Base-by-base conservation (phyloP, 305 asterid species). In the Andrographis paniculata region DNA sequence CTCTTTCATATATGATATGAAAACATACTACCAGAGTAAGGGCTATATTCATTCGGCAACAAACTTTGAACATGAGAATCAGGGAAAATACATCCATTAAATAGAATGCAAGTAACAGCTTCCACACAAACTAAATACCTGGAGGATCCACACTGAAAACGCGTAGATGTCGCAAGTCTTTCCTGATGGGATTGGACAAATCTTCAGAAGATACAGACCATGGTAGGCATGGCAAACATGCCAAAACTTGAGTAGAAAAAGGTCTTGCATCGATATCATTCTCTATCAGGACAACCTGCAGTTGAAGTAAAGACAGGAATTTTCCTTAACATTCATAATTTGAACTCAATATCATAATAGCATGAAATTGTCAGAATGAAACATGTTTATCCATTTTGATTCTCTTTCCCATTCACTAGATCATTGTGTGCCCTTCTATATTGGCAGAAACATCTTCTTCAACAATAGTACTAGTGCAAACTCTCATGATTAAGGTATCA, bases 91-190 rank as follows among this genome's bases (percentile, higher is more conserved):
- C 18, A 53, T 38, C 18, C 36, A 58, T n/a, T 21, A 62, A 60
- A 56, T 50, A 48, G 39, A 23, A 45, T 22, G 27, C 45, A 17
- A 30, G 22, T 17, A 31, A 28, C 20, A 8, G 24, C 33, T 15
- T 22, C 52, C 45, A 37, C 19, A 58, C 28, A 45, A 64, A 64
- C 53, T 41, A 57, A 48, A 52, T 66, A 91, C 99, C 96, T 74
- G 97, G 97, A 62, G 99, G 99, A 64, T 92, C 99, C 73, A 92
- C 99, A 66, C 99, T 92, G 74, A 82, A 92, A 60, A 92, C 91
- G 58, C 87, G 85, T 35, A 87, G 56, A 51, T 81, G 84, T 43
- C 97, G 94, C 67, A 92, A 60, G 64, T 92, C 99, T 70, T 77
- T 79, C 63, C 99, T 79, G 55, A 70, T 63, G 45, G 95, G 91